phyloP scores from a whole-genome alignment of 1,284 basidiomycete genomes.

The Pascua sp. region DNA sequence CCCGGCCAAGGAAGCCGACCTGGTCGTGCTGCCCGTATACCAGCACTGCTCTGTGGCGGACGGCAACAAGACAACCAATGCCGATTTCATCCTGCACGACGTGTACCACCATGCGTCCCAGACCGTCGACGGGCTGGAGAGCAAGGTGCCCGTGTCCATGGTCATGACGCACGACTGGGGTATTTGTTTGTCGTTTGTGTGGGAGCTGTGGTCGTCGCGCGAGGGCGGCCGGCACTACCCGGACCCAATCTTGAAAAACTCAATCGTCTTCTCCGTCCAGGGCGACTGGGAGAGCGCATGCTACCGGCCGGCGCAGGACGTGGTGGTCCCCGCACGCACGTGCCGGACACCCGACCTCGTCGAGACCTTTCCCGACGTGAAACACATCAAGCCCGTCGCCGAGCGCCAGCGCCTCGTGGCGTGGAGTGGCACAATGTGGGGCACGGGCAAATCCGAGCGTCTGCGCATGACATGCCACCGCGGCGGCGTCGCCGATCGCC shows the following conservation, averaged over 20 bases:
- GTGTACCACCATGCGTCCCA: constrained; percentile 41
- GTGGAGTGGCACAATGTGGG: constrained; percentile 49
- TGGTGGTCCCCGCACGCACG: constrained; percentile 47
- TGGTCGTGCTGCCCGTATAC: constrained; percentile 51
- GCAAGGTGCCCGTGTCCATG: constrained; percentile 36
- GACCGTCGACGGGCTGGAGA: constrained; percentile 41
- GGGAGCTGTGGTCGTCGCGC: constrained; percentile 46
- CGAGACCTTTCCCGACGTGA: constrained; percentile 33
- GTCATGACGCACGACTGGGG: constrained; percentile 54
- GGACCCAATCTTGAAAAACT: constrained; percentile 41
- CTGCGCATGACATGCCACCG: constrained; percentile 43
- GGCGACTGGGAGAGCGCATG: constrained; percentile 47
- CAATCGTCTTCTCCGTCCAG: constrained; percentile 46
- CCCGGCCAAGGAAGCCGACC: constrained; percentile 49
- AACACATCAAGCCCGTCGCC: constrained; percentile 31
- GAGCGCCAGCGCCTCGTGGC: constrained; percentile 38
- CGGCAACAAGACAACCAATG: neutral
- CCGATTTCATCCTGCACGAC: constrained; percentile 46
- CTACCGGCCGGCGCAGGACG: constrained; percentile 48
- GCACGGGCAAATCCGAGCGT: constrained; percentile 46
- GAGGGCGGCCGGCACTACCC: constrained; percentile 31
- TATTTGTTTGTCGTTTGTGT: constrained; percentile 45
- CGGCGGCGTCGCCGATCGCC: constrained; percentile 37
- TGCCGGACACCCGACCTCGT: constrained; percentile 35
- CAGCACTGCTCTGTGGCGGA: constrained; percentile 36